Conservation (phyloP, 1,139 yeast genomes). For the Geotrichum candidum region DNA sequence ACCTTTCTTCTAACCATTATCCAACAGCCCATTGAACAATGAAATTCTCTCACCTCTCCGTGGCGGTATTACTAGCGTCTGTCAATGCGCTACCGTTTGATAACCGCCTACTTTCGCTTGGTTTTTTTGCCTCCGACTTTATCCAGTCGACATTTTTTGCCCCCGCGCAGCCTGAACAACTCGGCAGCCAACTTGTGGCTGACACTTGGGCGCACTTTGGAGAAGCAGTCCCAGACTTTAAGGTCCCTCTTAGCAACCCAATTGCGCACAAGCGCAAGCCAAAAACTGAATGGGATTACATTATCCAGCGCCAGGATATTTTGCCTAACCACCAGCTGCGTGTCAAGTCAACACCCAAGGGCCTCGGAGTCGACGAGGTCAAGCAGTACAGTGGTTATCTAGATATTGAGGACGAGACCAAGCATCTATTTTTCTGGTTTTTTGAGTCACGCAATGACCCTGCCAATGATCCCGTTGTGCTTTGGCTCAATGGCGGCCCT, state of each 20-base stretch:
- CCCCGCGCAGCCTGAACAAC: not conserved
- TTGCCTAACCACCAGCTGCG: conserved; percentile 32
- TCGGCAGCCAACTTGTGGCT: not conserved
- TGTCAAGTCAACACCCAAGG: conserved; percentile 41
- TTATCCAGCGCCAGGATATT: conserved; percentile 28
- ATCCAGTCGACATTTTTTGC: conserved; percentile 3
- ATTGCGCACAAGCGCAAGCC: conserved; percentile 4
- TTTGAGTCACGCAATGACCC: conserved; percentile 69
- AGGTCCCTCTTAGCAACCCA: not conserved
- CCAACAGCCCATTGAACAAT: not conserved
- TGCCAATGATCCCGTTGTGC: conserved; percentile 52
- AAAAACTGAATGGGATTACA: conserved; percentile 25
- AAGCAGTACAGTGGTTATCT: conserved; percentile 65
- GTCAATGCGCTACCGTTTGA: not conserved
- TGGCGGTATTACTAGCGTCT: not conserved
- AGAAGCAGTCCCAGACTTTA: not conserved
- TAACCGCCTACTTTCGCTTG: not conserved
- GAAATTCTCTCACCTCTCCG: conserved; percentile 5
- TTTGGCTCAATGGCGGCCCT: conserved; percentile 77
- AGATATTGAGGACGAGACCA: conserved; percentile 73
- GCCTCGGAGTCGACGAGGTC: conserved; percentile 32
- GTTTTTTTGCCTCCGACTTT: not conserved
- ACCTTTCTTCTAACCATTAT: not conserved
- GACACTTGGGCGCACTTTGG: not conserved
- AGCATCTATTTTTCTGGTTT: conserved; percentile 78